A percentile compares a stretch with the other conserved stretches of the same genome.
These are phyloP conservation scores for Cyanidioschyzon merolae DNA, from an alignment of 23 red algal species.

Conservation along the genomic window DNA sequence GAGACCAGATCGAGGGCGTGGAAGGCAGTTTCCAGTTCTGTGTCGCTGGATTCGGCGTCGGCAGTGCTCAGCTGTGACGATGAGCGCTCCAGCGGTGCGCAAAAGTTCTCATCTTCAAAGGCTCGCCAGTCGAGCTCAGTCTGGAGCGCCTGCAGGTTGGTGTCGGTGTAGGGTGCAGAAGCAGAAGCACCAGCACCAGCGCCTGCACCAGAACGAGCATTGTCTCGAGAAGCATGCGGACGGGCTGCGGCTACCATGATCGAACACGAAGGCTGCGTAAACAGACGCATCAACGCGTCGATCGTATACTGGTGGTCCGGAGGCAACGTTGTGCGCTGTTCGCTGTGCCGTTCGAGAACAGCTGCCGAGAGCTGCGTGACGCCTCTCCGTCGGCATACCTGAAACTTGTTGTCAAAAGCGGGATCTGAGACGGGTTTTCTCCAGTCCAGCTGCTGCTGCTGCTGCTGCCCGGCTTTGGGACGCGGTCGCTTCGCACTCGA, in stretches of 20 bases:
- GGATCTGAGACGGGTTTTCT: slow-evolving; percentile 27
- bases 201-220: neutral
- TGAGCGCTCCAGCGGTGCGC: neutral
- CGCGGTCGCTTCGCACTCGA: slow-evolving; percentile 31
- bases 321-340: slow-evolving; percentile 49
- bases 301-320: slow-evolving; percentile 43
- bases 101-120: slow-evolving; percentile 12
- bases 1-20: slow-evolving; percentile 23
- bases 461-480: slow-evolving; percentile 40
- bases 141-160: slow-evolving; percentile 31
- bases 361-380: slow-evolving; percentile 29
- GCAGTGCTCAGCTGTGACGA: neutral
- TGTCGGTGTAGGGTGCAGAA: neutral
- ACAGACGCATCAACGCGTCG: slow-evolving; percentile 31
- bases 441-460: slow-evolving; percentile 62
- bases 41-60: slow-evolving; percentile 15
- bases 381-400: slow-evolving; percentile 24
- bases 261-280: slow-evolving; percentile 33
- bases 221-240: neutral
- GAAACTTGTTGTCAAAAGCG: slow-evolving; percentile 63
- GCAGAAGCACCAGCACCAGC: neutral
- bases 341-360: slow-evolving; percentile 26
- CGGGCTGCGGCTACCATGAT: neutral
- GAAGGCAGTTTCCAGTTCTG: neutral
- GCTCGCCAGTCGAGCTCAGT: slow-evolving; percentile 31